Evolutionary conservation across 2,329 filamentous ascomycete genomes (phyloP).

Genomic region (Plectosphaerella cucumerina): DNA sequence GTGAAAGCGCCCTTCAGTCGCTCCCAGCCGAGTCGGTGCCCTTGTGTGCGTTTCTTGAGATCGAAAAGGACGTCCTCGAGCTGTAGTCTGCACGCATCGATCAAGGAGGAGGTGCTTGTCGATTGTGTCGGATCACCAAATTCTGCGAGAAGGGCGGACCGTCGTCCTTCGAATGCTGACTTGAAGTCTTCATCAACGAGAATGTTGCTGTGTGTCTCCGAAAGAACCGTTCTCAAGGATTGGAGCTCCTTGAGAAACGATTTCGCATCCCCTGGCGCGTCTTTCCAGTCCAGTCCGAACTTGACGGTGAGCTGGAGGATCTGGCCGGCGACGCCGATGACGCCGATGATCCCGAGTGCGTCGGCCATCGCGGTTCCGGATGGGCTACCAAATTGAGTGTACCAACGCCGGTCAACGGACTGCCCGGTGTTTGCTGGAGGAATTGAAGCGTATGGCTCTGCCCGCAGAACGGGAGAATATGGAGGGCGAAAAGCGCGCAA

Average conservation of each 20-base stretch:
- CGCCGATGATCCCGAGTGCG: constrained; percentile 6
- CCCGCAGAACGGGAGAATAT: too few relatives aligned
- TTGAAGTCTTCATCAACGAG: constrained; percentile 14
- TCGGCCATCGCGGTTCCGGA: constrained; percentile 5
- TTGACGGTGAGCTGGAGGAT: not conserved
- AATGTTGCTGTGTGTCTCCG: constrained; percentile 7
- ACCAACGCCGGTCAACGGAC: too few relatives aligned
- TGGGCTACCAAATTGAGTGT: too few relatives aligned
- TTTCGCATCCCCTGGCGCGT: constrained; percentile 7
- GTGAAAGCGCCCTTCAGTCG: constrained; percentile 10
- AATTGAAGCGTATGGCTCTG: too few relatives aligned
- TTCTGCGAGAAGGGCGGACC: constrained; percentile 13
- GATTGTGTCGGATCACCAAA: not conserved
- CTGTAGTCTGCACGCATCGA: not conserved
- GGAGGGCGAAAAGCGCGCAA: too few relatives aligned
- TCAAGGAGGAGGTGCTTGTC: not conserved
- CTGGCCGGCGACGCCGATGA: constrained; percentile 9
- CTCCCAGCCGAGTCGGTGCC: constrained; percentile 11
- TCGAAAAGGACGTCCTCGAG: not conserved
- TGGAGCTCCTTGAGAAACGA: constrained; percentile 8
- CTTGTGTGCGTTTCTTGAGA: constrained; percentile 2
- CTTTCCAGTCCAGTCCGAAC: constrained; percentile 11
- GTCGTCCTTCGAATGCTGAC: constrained; percentile 13
- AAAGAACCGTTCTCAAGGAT: constrained; percentile 6
- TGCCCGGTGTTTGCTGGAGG: too few relatives aligned